Conservation (phyloP, 169 alveolate species). For the Plasmodium malariae region DNA sequence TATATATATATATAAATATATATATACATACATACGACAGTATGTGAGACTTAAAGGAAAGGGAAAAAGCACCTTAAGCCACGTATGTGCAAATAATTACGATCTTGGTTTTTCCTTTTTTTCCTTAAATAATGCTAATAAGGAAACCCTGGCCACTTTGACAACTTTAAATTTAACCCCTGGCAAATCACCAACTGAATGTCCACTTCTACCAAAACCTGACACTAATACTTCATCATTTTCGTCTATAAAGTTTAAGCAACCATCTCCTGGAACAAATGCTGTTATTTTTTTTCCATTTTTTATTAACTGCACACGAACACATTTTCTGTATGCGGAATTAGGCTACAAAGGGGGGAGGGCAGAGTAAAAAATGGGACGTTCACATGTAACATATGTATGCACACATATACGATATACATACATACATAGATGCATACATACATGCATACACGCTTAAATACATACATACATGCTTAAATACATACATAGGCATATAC, state of each 20-base stretch:
- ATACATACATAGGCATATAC: background rate
- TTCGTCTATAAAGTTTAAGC: conserved; percentile 99
- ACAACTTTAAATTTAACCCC: conserved; percentile 99
- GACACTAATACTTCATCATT: conserved; percentile 99
- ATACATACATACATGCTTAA: background rate
- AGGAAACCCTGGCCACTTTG: conserved; percentile 97
- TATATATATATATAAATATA: background rate
- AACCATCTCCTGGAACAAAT: conserved; percentile 99
- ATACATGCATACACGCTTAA: background rate
- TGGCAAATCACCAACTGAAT: conserved; percentile 99
- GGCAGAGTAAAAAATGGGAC: background rate
- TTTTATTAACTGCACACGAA: conserved; percentile 98
- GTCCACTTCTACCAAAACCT: conserved; percentile 99
- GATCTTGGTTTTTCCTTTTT: conserved; percentile 98
- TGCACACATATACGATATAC: background rate
- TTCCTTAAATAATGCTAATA: conserved; percentile 96
- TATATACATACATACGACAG: background rate
- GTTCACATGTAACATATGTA: background rate
- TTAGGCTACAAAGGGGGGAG: conserved; percentile 93
- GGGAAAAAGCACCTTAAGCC: too few species aligned
- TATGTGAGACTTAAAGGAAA: background rate
- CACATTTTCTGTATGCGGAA: conserved; percentile 99
- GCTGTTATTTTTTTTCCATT: conserved; percentile 99
- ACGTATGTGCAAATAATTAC: conserved; percentile 67
- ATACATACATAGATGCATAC: background rate